These are phyloP conservation scores for Dillenia turbinata DNA, from an alignment of 164 flowering plant species.

Conservation along the genomic window DNA sequence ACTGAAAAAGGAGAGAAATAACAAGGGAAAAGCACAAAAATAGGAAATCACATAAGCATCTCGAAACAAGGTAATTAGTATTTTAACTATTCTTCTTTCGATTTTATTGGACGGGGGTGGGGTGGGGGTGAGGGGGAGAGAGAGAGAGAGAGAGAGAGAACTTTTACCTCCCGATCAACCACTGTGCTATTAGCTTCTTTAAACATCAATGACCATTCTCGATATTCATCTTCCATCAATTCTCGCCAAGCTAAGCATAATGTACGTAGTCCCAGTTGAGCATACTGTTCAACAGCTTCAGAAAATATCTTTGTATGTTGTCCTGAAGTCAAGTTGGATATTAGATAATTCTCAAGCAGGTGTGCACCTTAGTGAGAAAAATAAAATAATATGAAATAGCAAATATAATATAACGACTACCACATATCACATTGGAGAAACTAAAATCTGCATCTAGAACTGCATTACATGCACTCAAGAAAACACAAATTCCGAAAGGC, in stretches of 20 bases:
- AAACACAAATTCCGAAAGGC: no score
- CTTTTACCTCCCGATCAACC: conserved; percentile 93
- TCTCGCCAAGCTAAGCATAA: conserved; percentile 98
- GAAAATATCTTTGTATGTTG: conserved; percentile 61
- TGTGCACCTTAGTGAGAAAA: no score
- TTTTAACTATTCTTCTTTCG: no score
- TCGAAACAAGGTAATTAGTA: background rate
- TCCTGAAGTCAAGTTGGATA: conserved; percentile 39
- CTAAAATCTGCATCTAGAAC: no score
- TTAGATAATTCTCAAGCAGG: conserved; percentile 6
- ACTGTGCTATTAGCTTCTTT: conserved; percentile 89
- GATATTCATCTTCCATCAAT: conserved; percentile 77
- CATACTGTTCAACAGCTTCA: conserved; percentile 94
- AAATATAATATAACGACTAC: no score
- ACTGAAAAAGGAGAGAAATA: conserved; percentile 39
- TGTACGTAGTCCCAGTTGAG: conserved; percentile 87
- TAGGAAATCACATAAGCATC: background rate
- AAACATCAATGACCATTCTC: conserved; percentile 82
- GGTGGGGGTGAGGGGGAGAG: no score
- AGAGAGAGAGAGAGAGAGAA: background rate
- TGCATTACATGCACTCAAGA: no score
- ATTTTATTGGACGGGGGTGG: no score
- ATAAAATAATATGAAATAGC: no score
- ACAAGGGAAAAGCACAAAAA: background rate
- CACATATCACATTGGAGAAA: no score